A percentile compares a stretch with the other conserved stretches of the same genome.
phyloP scores from a whole-genome alignment of 805 yeast species.

The Ogataea sp. region DNA sequence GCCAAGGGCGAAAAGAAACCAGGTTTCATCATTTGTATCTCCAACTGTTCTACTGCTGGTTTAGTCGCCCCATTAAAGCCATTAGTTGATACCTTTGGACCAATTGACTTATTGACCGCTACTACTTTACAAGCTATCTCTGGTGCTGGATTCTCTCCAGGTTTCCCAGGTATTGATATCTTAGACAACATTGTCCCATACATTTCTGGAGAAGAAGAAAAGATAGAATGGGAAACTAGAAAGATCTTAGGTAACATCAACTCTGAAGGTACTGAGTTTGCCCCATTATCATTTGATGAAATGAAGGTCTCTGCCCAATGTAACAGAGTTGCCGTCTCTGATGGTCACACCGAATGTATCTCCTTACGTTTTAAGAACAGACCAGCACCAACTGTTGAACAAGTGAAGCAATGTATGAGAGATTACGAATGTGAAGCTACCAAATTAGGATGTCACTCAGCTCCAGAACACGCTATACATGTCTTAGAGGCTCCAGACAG shows the following conservation, averaged over 20 bases:
- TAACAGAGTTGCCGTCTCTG: slow-evolving; percentile 93
- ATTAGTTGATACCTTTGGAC: slow-evolving; percentile 84
- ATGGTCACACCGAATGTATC: slow-evolving; percentile 96
- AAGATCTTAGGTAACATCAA: slow-evolving; percentile 76
- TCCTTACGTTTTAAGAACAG: slow-evolving; percentile 73
- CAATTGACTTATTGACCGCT: slow-evolving; percentile 76
- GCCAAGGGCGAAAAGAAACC: slow-evolving; percentile 48
- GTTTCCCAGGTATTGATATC: slow-evolving; percentile 91
- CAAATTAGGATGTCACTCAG: slow-evolving; percentile 75
- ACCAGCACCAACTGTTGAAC: slow-evolving; percentile 80
- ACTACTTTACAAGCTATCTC: slow-evolving; percentile 96
- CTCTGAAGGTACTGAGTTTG: slow-evolving; percentile 43
- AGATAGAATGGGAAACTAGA: slow-evolving; percentile 97
- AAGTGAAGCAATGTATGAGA: slow-evolving; percentile 60
- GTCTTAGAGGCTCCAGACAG: slow-evolving; percentile 86
- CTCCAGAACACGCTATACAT: slow-evolving; percentile 88
- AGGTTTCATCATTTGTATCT: slow-evolving; percentile 89
- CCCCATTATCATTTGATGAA: slow-evolving; percentile 55
- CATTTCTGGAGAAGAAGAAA: slow-evolving; percentile 96
- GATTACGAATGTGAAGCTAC: slow-evolving; percentile 81
- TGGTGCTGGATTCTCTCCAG: slow-evolving; percentile 98
- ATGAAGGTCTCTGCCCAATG: slow-evolving; percentile 91
- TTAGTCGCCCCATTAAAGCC: slow-evolving; percentile 95
- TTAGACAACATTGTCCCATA: slow-evolving; percentile 92
- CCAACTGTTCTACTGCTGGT: slow-evolving; percentile 98